phyloP scores from a whole-genome alignment of 768 basidiomycete species.

The Termitomyces sp. region DNA sequence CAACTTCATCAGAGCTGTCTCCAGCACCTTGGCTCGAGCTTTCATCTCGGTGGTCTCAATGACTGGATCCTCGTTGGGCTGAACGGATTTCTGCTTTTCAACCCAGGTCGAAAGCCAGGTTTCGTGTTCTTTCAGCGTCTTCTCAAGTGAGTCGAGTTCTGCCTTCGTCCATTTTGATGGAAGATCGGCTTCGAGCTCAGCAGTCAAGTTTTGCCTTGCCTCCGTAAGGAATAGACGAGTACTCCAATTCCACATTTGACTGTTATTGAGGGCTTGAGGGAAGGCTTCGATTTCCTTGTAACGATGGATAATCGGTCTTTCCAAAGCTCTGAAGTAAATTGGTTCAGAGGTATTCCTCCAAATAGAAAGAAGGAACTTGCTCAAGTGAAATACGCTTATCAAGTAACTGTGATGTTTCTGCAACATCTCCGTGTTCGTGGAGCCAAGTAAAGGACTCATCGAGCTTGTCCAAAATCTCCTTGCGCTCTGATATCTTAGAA shows the following conservation, averaged over 20 bases:
- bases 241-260: constrained; percentile 86
- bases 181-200: constrained; percentile 50
- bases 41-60: constrained; percentile 84
- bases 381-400: constrained; percentile 77
- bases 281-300: constrained; percentile 88
- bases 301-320: constrained; percentile 78
- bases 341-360: constrained; percentile 4
- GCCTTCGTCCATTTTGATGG: constrained; percentile 79
- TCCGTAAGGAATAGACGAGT: constrained; percentile 81
- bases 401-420: constrained; percentile 68
- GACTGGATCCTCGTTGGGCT: constrained; percentile 78
- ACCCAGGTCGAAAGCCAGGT: constrained; percentile 78
- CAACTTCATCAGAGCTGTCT: constrained; percentile 65
- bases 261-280: constrained; percentile 74
- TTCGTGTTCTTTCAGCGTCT: constrained; percentile 72
- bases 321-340: constrained; percentile 48
- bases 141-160: constrained; percentile 81
- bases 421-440: constrained; percentile 75
- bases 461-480: constrained; percentile 56
- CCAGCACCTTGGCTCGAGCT: constrained; percentile 72
- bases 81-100: constrained; percentile 72
- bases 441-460: constrained; percentile 82
- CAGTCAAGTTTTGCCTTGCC: constrained; percentile 69
- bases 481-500: constrained; percentile 68
- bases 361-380: constrained; percentile 41